These are phyloP conservation scores for Gillenia trifoliata DNA, from an alignment of 306 rosid species.

Conservation along the genomic window DNA sequence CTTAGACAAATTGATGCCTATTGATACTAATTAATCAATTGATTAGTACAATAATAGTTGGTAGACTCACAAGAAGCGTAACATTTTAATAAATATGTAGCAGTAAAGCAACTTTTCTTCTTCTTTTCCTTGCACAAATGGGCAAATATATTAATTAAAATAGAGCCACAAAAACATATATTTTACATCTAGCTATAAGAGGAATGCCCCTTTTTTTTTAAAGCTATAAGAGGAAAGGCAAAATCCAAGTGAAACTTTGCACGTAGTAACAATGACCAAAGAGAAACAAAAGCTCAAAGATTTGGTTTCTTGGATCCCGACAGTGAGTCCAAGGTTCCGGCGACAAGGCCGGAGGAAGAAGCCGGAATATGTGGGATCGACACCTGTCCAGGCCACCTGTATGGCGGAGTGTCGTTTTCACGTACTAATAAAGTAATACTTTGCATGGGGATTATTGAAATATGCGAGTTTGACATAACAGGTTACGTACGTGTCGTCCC, in stretches of 20 bases:
- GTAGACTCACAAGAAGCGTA: slow-evolving; percentile 1
- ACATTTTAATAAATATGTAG: slow-evolving; percentile 3
- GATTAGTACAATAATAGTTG: background rate
- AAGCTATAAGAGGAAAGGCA: background rate
- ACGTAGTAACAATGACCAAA: background rate
- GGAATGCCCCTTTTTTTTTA: too few relatives aligned
- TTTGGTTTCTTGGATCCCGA: slow-evolving; percentile 28
- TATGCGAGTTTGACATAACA: slow-evolving; percentile 34
- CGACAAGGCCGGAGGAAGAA: background rate
- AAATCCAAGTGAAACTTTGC: background rate
- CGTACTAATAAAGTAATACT: slow-evolving; percentile 36
- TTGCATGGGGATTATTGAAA: slow-evolving; percentile 45
- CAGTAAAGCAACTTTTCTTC: background rate
- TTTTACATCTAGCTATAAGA: background rate
- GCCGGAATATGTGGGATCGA: slow-evolving; percentile 22
- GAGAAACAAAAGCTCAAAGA: background rate
- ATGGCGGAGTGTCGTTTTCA: slow-evolving; percentile 26
- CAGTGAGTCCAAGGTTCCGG: slow-evolving; percentile 31
- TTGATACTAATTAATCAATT: background rate
- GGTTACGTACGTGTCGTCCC: slow-evolving; percentile 36
- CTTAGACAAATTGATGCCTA: background rate
- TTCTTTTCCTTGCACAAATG: too few relatives aligned
- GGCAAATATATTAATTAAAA: too few relatives aligned
- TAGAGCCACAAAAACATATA: background rate
- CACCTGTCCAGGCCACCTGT: slow-evolving; percentile 45